Base-by-base conservation (phyloP, 805 yeast species). In the Pichia ethanolica region DNA sequence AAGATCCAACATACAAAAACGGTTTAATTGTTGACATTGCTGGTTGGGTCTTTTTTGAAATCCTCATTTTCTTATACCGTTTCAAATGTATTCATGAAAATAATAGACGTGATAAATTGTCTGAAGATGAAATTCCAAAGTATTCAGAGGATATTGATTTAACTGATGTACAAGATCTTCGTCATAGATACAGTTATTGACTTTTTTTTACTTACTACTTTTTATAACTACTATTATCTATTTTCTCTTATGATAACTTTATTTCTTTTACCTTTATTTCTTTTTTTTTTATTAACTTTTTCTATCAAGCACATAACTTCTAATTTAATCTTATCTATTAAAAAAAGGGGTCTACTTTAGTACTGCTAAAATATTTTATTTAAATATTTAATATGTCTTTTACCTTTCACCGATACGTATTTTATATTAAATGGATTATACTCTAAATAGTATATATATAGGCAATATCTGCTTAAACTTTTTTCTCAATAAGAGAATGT, bases 1-100 rank as follows among this genome's bases (percentile, higher is more conserved):
- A 81, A 46, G 80, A 77, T 25, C 88, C 88, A 9, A 62, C 66
- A 27, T 84, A 82, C 58, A 67, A 61, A n/a, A 74, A 76, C 34
- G 85, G 82, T 4, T 76, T 78, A 54, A 68, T 74, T 33, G 70
- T 78, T 3, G 70, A 79, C 59, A 71, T 79, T 49, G 76, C 69
- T 10, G 71, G 78, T 38, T 74, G 78, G 58, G 46, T 41, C 5
- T 14, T 51, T 9, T 46, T 14, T n/a, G 39, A 7, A 27, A 20
- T 20, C 20, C 20, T 44, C 69, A 50, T 53, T 26, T 27, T 58
- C 7, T 54, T 49, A 10, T 63, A 62, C 53, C 59, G 67, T 45
- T 59, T 51, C 52, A 59, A 56, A 44, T 56, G 59, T 45, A 49
- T 59, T 13, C 27, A 36, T 20, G 66, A 60, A 44, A 64, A 64